Evolutionary conservation across 2,329 filamentous ascomycete species (phyloP).

Genomic region (Aureobasidium namibiae): DNA sequence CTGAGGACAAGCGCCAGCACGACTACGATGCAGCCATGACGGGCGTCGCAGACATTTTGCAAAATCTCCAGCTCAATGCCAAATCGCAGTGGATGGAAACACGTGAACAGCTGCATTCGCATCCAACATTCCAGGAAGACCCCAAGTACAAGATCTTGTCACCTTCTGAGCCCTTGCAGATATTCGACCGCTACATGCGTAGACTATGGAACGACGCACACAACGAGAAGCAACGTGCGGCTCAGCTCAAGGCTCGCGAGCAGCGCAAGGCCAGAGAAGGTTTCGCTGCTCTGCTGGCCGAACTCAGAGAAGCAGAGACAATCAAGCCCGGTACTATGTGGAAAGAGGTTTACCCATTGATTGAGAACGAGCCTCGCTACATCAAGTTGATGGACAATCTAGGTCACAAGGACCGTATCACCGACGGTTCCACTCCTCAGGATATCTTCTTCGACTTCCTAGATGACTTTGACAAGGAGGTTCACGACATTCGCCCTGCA

Average conservation of each 20-base stretch:
- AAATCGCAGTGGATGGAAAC: conserved; percentile 94
- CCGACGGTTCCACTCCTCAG: conserved; percentile 66
- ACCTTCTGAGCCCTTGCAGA: conserved; percentile 82
- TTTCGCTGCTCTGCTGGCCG: conserved; percentile 65
- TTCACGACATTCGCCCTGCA: conserved; percentile 72
- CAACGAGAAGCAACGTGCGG: conserved; percentile 79
- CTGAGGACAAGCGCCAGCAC: conserved; percentile 65
- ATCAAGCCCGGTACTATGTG: conserved; percentile 89
- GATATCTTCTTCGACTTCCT: conserved; percentile 95
- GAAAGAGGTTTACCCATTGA: conserved; percentile 66
- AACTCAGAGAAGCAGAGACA: conserved; percentile 65
- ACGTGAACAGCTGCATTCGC: conserved; percentile 69
- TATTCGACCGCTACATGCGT: conserved; percentile 94
- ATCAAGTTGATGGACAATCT: conserved; percentile 71
- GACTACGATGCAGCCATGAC: conserved; percentile 75
- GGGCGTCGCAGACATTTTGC: conserved; percentile 69
- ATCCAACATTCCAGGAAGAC: conserved; percentile 68
- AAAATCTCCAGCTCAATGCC: conserved; percentile 74
- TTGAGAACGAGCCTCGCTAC: conserved; percentile 78
- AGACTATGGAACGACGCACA: conserved; percentile 85
- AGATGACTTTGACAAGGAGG: conserved; percentile 84
- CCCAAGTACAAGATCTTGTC: conserved; percentile 78
- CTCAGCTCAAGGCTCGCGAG: conserved; percentile 67
- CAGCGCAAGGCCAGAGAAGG: conserved; percentile 82
- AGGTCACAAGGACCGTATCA: conserved; percentile 20